phyloP scores from a whole-genome alignment of 257 asterid species.

The Plantago ovata region DNA sequence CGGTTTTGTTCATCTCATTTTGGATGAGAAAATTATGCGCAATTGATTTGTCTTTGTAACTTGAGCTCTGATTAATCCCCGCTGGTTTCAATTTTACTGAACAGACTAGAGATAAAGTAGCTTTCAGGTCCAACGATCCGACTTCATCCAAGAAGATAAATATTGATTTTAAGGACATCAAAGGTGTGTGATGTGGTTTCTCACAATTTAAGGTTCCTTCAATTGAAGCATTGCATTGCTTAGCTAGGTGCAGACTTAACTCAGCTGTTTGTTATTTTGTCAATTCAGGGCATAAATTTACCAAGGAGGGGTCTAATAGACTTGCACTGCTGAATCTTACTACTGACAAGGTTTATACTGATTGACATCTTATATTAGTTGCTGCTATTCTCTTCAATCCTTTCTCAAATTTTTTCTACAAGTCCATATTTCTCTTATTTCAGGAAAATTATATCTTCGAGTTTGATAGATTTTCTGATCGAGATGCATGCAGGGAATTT shows the following conservation, averaged over 20 bases:
- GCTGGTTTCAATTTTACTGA: slow-evolving; percentile 21
- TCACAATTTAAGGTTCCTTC: slow-evolving; percentile 5
- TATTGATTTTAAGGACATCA: slow-evolving; percentile 72
- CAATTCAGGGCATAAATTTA: slow-evolving; percentile 60
- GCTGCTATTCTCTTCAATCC: slow-evolving; percentile 9
- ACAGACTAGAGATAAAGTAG: slow-evolving; percentile 57
- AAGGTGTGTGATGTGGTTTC: slow-evolving; percentile 40
- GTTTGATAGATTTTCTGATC: slow-evolving; percentile 76
- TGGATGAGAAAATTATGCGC: background rate
- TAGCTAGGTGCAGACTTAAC: too few relatives aligned
- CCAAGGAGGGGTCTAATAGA: slow-evolving; percentile 71
- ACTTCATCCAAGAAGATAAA: slow-evolving; percentile 61
- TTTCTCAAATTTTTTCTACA: slow-evolving; percentile 16
- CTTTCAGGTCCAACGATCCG: slow-evolving; percentile 66
- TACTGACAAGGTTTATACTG: slow-evolving; percentile 55
- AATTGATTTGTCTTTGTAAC: slow-evolving; percentile 1
- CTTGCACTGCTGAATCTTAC: slow-evolving; percentile 77
- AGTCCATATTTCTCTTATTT: slow-evolving; percentile 22
- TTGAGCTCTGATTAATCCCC: too few relatives aligned
- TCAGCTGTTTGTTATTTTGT: slow-evolving; percentile 4
- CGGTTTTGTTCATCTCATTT: background rate
- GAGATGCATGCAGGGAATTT: slow-evolving; percentile 81
- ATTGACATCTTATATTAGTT: slow-evolving; percentile 9
- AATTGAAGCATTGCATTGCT: background rate
- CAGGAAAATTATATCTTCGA: slow-evolving; percentile 81